Evolutionary conservation across 164 flowering plant species (phyloP).

Genomic region (Hamamelis virginiana): DNA sequence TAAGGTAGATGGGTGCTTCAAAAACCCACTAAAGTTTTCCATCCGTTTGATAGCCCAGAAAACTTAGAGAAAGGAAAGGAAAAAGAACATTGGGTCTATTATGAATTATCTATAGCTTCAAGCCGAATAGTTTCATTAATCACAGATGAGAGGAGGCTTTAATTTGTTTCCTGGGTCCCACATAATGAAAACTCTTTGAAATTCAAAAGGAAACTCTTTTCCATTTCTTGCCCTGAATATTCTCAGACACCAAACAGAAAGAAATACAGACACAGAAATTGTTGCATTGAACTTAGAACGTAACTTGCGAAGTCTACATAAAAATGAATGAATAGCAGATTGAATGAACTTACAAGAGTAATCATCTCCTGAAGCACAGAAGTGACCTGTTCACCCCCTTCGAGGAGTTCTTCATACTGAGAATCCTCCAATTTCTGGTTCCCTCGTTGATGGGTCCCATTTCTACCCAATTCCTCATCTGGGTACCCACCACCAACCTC

Average conservation of each 20-base stretch:
- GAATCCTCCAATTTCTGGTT: conserved; percentile 34
- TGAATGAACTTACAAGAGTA: conserved; percentile 49
- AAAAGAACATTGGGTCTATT: no score
- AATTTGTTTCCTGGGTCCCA: no score
- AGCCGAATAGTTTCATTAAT: no score
- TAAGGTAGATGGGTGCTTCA: no score
- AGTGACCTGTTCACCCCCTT: conserved; percentile 93
- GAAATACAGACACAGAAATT: not conserved
- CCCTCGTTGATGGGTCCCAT: conserved; percentile 7
- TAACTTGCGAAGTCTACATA: not conserved
- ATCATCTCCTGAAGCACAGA: conserved; percentile 88
- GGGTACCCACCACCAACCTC: conserved; percentile 51
- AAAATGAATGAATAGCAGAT: not conserved
- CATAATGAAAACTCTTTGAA: no score
- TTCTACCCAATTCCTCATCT: conserved; percentile 19
- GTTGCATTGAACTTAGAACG: not conserved
- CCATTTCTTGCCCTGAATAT: no score
- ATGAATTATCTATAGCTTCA: no score
- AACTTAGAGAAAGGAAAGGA: no score
- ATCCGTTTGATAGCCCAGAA: no score
- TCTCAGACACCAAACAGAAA: not conserved
- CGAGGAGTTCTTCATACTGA: conserved; percentile 70
- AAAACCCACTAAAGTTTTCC: no score
- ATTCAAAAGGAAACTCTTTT: no score
- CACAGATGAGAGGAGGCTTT: no score